A percentile compares a stretch with the other conserved stretches of the same genome.
These are phyloP conservation scores for Candida quercuum DNA, from an alignment of 805 yeast species.

Conservation along the genomic window DNA sequence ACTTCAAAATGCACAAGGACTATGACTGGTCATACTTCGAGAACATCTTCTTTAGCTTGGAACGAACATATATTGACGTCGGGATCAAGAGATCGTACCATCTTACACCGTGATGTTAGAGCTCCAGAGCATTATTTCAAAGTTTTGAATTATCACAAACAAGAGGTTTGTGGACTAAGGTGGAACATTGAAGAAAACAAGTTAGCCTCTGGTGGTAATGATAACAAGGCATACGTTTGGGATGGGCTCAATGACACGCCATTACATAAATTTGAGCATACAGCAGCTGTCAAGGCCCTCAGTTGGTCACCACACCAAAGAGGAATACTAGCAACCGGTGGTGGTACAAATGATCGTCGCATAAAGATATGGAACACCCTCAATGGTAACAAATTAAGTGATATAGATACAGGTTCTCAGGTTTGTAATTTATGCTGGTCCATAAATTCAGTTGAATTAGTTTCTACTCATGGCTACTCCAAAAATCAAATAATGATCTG, in stretches of 20 bases:
- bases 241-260: conserved; percentile 70
- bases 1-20: conserved; percentile 78
- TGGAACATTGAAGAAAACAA: conserved; percentile 93
- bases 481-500: conserved; percentile 87
- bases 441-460: conserved; percentile 83
- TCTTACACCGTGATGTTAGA: conserved; percentile 88
- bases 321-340: conserved; percentile 91
- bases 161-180: conserved; percentile 93
- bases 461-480: conserved; percentile 92
- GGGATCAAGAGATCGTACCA: conserved; percentile 81
- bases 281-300: conserved; percentile 93
- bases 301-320: conserved; percentile 98
- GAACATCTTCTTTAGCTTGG: conserved; percentile 92
- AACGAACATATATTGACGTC: conserved; percentile 83
- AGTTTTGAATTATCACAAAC: conserved; percentile 70
- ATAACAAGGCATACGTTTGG: conserved; percentile 83
- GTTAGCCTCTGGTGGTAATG: conserved; percentile 94
- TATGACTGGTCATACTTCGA: conserved; percentile 83
- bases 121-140: conserved; percentile 76
- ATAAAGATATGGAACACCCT: conserved; percentile 90
- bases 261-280: conserved; percentile 74
- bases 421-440: conserved; percentile 95
- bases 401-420: conserved; percentile 94
- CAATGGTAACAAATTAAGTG: conserved; percentile 66
- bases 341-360: conserved; percentile 91